Conservation (phyloP, 1,284 basidiomycete genomes). For the Somion occarium region DNA sequence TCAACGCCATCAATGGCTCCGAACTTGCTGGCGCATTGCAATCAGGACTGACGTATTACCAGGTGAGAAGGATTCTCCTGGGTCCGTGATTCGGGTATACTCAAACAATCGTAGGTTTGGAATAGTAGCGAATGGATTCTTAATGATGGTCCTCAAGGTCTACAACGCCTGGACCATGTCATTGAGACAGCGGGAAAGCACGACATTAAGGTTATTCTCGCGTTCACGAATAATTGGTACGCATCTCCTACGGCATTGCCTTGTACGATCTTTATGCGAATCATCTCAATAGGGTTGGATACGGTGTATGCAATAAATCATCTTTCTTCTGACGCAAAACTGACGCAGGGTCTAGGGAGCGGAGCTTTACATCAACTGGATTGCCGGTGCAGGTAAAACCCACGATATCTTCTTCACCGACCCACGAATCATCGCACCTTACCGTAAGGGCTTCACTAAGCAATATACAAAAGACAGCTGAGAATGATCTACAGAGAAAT, state of each 20-base stretch:
- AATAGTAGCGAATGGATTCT: constrained; percentile 43
- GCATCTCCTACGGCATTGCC: constrained; percentile 3
- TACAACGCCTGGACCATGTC: constrained; percentile 65
- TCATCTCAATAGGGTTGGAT: constrained; percentile 25
- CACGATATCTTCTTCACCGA: constrained; percentile 54
- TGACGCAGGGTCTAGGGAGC: constrained; percentile 20
- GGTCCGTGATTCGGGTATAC: neutral
- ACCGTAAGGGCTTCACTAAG: constrained; percentile 31
- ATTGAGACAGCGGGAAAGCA: constrained; percentile 53
- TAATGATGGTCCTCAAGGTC: constrained; percentile 60
- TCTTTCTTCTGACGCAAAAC: neutral
- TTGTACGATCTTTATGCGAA: neutral
- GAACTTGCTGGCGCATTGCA: constrained; percentile 50
- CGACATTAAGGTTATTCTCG: constrained; percentile 53
- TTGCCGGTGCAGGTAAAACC: constrained; percentile 37
- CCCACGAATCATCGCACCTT: constrained; percentile 41
- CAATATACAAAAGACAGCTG: neutral
- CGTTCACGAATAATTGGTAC: constrained; percentile 71
- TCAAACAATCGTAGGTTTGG: constrained; percentile 34
- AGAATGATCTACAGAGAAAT: constrained; percentile 17
- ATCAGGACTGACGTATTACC: constrained; percentile 44
- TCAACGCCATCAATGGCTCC: constrained; percentile 48
- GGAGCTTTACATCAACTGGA: constrained; percentile 52
- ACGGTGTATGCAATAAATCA: constrained; percentile 23
- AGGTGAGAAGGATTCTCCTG: constrained; percentile 25